A percentile compares a stretch with the other conserved stretches of the same genome.
phyloP scores from a whole-genome alignment of 805 yeast species.

The Teunomyces panamensis region DNA sequence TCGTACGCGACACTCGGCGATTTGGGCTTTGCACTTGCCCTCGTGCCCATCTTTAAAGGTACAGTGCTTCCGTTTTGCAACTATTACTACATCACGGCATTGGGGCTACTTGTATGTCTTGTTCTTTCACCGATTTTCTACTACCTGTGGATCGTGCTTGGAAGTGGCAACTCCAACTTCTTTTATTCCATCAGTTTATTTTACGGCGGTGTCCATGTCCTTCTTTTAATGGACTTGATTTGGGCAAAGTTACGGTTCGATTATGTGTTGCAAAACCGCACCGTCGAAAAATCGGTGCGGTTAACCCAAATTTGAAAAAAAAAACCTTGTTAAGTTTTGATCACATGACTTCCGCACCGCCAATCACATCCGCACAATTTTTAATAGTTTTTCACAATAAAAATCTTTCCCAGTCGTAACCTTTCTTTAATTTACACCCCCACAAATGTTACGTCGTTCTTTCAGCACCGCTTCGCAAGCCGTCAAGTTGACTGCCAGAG shows the following conservation, averaged over 20 bases:
- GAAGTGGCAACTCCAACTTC: slow-evolving; percentile 94
- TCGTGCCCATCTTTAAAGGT: slow-evolving; percentile 43
- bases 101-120: slow-evolving; percentile 51
- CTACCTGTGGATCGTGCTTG: slow-evolving; percentile 90
- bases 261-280: slow-evolving; percentile 39
- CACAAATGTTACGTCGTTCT: slow-evolving; percentile 26
- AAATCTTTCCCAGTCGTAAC: slow-evolving; percentile 1
- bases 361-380: slow-evolving; percentile 10
- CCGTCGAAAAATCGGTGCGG: slow-evolving; percentile 42
- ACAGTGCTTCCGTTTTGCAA: slow-evolving; percentile 46
- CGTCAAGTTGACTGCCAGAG: slow-evolving; percentile 51
- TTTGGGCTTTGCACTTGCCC: slow-evolving; percentile 44
- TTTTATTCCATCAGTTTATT: slow-evolving; percentile 91
- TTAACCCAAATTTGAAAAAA: slow-evolving; percentile 56
- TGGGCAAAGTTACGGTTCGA: slow-evolving; percentile 79
- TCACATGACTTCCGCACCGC: slow-evolving; percentile 7
- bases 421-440: neutral
- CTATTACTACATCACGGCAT: slow-evolving; percentile 43
- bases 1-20: slow-evolving; percentile 88
- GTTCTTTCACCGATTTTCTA: slow-evolving; percentile 84
- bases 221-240: slow-evolving; percentile 68
- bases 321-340: too few relatives aligned
- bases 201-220: slow-evolving; percentile 66
- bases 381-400: slow-evolving; percentile 1
- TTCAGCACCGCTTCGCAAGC: slow-evolving; percentile 41